Conservation (phyloP, 139 green algal species). For the Closterium sp. region DNA sequence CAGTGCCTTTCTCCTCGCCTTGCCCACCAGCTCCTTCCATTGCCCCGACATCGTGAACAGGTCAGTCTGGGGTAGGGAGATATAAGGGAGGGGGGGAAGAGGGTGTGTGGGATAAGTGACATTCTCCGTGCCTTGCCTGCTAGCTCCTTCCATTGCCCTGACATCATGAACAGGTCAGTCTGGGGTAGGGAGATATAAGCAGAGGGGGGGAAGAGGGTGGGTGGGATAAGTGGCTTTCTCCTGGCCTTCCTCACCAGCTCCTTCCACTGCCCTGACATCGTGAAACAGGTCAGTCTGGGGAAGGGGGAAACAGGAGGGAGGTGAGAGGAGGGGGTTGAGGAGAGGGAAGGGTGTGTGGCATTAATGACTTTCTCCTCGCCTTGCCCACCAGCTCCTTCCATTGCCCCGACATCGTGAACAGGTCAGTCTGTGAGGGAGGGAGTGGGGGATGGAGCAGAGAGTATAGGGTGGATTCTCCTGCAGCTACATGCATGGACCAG, state of each 20-base stretch:
- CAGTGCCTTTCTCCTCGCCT: conserved; percentile 81
- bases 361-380: no score
- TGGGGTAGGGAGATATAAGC: background rate
- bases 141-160: conserved; percentile 70
- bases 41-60: conserved; percentile 88
- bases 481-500: no score
- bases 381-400: no score
- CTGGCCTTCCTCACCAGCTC: background rate
- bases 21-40: conserved; percentile 79
- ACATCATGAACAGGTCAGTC: conserved; percentile 92
- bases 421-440: no score
- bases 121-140: conserved; percentile 85
- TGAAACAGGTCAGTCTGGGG: conserved; percentile 89
- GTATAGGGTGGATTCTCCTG: no score
- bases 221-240: background rate
- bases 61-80: conserved; percentile 72
- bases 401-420: no score
- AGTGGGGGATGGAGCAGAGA: no score
- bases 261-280: conserved; percentile 73
- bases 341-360: background rate
- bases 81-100: background rate
- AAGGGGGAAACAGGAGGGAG: background rate
- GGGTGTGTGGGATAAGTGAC: conserved; percentile 49
- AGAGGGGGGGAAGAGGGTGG: background rate
- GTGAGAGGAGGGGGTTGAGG: background rate